These are phyloP conservation scores for Babesia divergens DNA, from an alignment of 169 alveolate genomes.

Conservation along the genomic window DNA sequence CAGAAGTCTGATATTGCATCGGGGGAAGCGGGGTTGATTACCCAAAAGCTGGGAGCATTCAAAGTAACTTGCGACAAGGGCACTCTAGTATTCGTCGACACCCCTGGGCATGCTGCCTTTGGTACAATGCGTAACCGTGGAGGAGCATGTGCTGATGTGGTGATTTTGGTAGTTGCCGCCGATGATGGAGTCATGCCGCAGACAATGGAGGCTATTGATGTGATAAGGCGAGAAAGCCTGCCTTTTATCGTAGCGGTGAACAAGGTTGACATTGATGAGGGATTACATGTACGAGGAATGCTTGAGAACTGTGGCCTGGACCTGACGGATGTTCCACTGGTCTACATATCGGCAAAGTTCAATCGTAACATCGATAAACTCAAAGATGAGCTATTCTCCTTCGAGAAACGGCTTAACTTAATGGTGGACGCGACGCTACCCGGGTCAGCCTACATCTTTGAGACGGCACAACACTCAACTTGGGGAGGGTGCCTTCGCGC, in stretches of 20 bases:
- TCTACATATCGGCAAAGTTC: slow-evolving; percentile 84
- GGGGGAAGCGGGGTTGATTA: slow-evolving; percentile 88
- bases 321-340: slow-evolving; percentile 67
- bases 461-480: slow-evolving; percentile 62
- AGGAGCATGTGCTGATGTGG: slow-evolving; percentile 90
- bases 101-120: slow-evolving; percentile 96
- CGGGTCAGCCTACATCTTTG: slow-evolving; percentile 72
- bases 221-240: slow-evolving; percentile 69
- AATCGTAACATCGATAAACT: slow-evolving; percentile 77
- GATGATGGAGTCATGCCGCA: slow-evolving; percentile 93
- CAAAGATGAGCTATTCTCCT: slow-evolving; percentile 67
- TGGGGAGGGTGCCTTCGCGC: slow-evolving; percentile 67
- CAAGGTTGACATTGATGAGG: slow-evolving; percentile 82
- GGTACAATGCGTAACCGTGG: slow-evolving; percentile 89
- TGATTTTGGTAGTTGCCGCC: slow-evolving; percentile 90
- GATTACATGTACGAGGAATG: slow-evolving; percentile 38
- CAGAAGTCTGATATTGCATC: slow-evolving; percentile 74
- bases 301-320: slow-evolving; percentile 8
- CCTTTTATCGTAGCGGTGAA: slow-evolving; percentile 88
- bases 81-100: slow-evolving; percentile 86
- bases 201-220: slow-evolving; percentile 87
- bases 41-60: slow-evolving; percentile 93
- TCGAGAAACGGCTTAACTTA: slow-evolving; percentile 73
- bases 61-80: slow-evolving; percentile 75
- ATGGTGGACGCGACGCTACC: slow-evolving; percentile 55